Conservation (phyloP, 2,329 filamentous ascomycete species). For the Helminthosporium solani region DNA sequence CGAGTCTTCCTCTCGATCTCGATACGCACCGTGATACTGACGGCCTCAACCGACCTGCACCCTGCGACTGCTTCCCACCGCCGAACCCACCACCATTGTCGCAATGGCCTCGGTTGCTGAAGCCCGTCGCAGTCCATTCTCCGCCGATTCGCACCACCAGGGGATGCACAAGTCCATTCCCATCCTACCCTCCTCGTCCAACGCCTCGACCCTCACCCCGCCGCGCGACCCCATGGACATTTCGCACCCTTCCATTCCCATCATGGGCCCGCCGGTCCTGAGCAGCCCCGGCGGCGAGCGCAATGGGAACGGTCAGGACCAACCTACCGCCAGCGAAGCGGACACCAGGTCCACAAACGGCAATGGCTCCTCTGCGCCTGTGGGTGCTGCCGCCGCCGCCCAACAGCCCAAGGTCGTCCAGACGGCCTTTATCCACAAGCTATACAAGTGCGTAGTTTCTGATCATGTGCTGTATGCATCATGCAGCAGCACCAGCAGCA, state of each 20-base stretch:
- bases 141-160: slow-evolving; percentile 43
- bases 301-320: slow-evolving; percentile 28
- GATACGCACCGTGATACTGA: neutral
- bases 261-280: slow-evolving; percentile 52
- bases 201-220: slow-evolving; percentile 44
- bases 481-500: too few species aligned
- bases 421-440: slow-evolving; percentile 97
- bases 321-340: slow-evolving; percentile 28
- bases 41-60: neutral
- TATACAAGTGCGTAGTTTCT: slow-evolving; percentile 77
- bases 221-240: slow-evolving; percentile 58
- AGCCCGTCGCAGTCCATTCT: slow-evolving; percentile 50
- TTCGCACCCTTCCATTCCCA: slow-evolving; percentile 48
- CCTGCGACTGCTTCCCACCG: neutral
- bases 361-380: slow-evolving; percentile 44
- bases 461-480: slow-evolving; percentile 7
- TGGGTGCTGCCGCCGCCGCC: slow-evolving; percentile 68
- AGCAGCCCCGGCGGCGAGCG: slow-evolving; percentile 53
- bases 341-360: slow-evolving; percentile 41
- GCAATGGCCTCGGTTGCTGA: slow-evolving; percentile 49
- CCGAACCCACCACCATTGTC: slow-evolving; percentile 7
- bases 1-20: neutral
- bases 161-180: slow-evolving; percentile 54
- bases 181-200: slow-evolving; percentile 51
- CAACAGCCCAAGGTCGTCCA: slow-evolving; percentile 97